Evolutionary conservation across 2,329 filamentous ascomycete genomes (phyloP).

Genomic region (Zalaria obscura): DNA sequence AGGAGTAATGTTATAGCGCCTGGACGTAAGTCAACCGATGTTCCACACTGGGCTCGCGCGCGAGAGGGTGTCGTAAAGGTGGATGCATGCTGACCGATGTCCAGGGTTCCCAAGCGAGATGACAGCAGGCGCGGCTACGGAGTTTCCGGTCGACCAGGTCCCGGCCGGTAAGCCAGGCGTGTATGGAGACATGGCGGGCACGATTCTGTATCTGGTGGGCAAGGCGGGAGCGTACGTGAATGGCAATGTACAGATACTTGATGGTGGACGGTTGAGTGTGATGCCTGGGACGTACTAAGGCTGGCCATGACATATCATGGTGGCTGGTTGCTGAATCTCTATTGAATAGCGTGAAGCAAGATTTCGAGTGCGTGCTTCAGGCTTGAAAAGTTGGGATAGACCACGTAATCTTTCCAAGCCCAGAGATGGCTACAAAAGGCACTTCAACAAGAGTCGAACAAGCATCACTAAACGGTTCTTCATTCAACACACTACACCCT

Average conservation of each 20-base stretch:
- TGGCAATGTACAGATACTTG: slow-evolving; percentile 34
- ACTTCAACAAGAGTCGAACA: no score
- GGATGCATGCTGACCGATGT: neutral
- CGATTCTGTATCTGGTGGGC: slow-evolving; percentile 36
- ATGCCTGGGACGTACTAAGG: slow-evolving; percentile 9
- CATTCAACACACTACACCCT: neutral
- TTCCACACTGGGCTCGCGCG: no score
- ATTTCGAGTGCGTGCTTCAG: no score
- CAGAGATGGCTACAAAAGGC: neutral
- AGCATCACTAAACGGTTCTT: neutral
- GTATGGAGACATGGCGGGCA: slow-evolving; percentile 34
- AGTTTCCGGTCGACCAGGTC: slow-evolving; percentile 20
- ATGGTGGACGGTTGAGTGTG: slow-evolving; percentile 22
- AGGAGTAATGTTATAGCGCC: slow-evolving; percentile 33
- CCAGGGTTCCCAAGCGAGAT: slow-evolving; percentile 29
- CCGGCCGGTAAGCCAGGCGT: slow-evolving; percentile 20
- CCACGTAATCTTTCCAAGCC: no score
- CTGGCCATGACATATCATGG: no score
- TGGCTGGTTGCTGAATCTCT: no score
- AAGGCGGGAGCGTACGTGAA: slow-evolving; percentile 40
- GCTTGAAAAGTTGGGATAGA: no score
- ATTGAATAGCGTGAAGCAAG: no score
- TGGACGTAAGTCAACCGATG: slow-evolving; percentile 16
- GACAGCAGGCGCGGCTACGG: slow-evolving; percentile 19
- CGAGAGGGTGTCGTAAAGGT: no score